These are phyloP conservation scores for Syzygium grande DNA, from an alignment of 345 rosid genomes.

Conservation along the genomic window DNA sequence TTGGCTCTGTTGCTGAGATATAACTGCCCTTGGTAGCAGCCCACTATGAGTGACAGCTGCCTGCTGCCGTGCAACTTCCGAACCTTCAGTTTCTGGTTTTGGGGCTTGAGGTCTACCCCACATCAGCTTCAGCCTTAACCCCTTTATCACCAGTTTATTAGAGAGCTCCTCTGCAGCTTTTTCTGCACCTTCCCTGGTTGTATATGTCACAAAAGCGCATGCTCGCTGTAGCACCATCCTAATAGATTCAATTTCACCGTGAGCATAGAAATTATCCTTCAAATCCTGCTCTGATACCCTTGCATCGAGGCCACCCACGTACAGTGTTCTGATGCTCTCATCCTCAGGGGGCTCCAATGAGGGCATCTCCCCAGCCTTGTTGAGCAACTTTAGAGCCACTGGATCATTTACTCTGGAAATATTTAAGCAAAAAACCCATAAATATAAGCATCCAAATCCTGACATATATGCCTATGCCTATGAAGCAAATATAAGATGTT, in stretches of 20 bases:
- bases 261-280: slow-evolving; percentile 83
- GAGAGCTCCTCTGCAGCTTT: slow-evolving; percentile 92
- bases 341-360: slow-evolving; percentile 89
- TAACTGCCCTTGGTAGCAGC: slow-evolving; percentile 71
- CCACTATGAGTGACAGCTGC: slow-evolving; percentile 65
- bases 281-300: slow-evolving; percentile 84
- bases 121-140: slow-evolving; percentile 81
- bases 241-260: slow-evolving; percentile 83
- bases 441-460: not conserved
- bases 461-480: not conserved
- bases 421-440: not conserved
- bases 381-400: slow-evolving; percentile 82
- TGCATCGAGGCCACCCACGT: slow-evolving; percentile 83
- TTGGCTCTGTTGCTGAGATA: slow-evolving; percentile 86
- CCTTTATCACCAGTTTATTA: slow-evolving; percentile 80
- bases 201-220: slow-evolving; percentile 91
- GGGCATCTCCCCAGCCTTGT: slow-evolving; percentile 96
- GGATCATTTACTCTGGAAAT: slow-evolving; percentile 82
- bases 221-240: slow-evolving; percentile 84
- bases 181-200: slow-evolving; percentile 94
- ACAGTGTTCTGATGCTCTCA: slow-evolving; percentile 84
- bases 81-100: slow-evolving; percentile 57
- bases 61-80: slow-evolving; percentile 66
- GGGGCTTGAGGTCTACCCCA: slow-evolving; percentile 97
- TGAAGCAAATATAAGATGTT: not conserved